phyloP scores from a whole-genome alignment of 805 yeast species.

The Jamesozyma piceae region DNA sequence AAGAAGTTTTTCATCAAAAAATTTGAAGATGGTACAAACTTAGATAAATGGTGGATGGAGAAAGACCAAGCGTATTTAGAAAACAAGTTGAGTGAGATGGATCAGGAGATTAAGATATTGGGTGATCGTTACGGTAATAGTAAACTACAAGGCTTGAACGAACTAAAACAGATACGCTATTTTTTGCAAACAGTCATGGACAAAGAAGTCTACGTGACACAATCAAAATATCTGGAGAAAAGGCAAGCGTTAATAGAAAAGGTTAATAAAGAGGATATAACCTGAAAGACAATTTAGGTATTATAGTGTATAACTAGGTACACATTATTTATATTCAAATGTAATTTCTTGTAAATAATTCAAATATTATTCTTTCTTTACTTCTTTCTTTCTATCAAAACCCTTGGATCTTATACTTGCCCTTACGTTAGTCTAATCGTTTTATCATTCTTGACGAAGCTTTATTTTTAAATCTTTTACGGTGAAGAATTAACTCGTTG shows the following conservation, averaged over 20 bases:
- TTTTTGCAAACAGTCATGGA: slow-evolving; percentile 14
- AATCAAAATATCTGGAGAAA: not conserved
- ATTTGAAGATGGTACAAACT: not conserved
- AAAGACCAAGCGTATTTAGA: not conserved
- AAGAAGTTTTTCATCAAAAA: slow-evolving; percentile 13
- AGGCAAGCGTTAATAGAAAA: not conserved
- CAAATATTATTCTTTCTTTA: too few relatives aligned
- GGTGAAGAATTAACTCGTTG: not conserved
- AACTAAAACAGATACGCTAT: slow-evolving; percentile 9
- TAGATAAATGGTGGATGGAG: not conserved
- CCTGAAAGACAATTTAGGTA: too few relatives aligned
- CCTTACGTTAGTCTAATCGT: too few relatives aligned
- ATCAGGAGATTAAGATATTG: slow-evolving; percentile 10
- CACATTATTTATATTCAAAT: too few relatives aligned
- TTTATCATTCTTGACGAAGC: too few relatives aligned
- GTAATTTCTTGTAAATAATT: not conserved
- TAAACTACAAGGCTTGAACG: slow-evolving; percentile 20
- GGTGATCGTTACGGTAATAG: slow-evolving; percentile 12
- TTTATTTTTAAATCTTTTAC: too few relatives aligned
- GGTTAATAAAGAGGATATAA: not conserved
- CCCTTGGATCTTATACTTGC: too few relatives aligned
- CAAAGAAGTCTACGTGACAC: not conserved
- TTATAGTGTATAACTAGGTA: too few relatives aligned
- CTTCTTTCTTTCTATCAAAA: too few relatives aligned
- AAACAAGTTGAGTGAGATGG: slow-evolving; percentile 5